Conservation (phyloP, 768 basidiomycete species). For the Termitomyces sp. region DNA sequence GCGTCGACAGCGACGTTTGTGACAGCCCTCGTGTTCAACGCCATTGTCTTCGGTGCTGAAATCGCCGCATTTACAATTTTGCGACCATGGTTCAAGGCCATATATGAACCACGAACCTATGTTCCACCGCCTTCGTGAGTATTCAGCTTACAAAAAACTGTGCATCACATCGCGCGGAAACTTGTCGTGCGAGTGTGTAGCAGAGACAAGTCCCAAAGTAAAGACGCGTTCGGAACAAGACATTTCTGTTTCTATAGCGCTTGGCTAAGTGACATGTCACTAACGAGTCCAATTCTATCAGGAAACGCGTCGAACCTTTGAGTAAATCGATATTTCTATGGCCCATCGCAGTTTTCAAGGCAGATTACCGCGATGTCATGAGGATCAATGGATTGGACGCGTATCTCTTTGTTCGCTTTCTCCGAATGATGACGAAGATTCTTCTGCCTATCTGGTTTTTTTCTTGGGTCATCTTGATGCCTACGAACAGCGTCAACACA, state of each 20-base stretch:
- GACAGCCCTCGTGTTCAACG: constrained; percentile 83
- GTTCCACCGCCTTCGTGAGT: constrained; percentile 38
- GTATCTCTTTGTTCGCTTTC: constrained; percentile 90
- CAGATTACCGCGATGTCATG: constrained; percentile 59
- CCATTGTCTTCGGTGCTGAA: constrained; percentile 64
- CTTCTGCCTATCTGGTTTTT: constrained; percentile 90
- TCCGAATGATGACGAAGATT: constrained; percentile 77
- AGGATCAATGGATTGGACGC: constrained; percentile 81
- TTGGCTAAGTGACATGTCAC: not conserved
- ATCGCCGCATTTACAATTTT: constrained; percentile 77
- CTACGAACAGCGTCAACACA: constrained; percentile 59
- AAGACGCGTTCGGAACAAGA: not conserved
- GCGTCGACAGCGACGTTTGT: constrained; percentile 78
- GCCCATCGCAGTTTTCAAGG: constrained; percentile 58
- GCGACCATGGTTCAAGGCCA: constrained; percentile 77
- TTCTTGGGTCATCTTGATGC: constrained; percentile 83
- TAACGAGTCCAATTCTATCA: constrained; percentile 19
- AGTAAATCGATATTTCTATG: constrained; percentile 49
- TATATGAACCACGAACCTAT: constrained; percentile 88
- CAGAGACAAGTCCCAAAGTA: too few species aligned
- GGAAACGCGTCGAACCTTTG: constrained; percentile 57
- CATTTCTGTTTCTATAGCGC: not conserved
- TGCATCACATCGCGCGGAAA: not conserved
- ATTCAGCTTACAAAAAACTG: not conserved
- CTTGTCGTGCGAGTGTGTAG: too few species aligned